Conservation (phyloP, 2,329 filamentous ascomycete genomes). For the Dendryphion nanum region DNA sequence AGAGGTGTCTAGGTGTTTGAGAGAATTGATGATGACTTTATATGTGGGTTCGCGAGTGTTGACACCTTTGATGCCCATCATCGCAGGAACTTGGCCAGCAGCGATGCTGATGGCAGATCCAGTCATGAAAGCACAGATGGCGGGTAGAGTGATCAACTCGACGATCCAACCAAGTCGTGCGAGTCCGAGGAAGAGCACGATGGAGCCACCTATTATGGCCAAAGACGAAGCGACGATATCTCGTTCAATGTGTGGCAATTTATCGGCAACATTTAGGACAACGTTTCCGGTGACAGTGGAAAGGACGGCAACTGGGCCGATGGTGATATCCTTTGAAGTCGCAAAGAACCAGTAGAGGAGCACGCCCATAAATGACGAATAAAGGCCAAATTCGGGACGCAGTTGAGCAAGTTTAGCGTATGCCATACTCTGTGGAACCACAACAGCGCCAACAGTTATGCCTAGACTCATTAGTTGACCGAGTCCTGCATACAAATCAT, state of each 20-base stretch:
- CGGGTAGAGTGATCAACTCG: conserved; percentile 87
- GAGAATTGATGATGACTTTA: conserved; percentile 76
- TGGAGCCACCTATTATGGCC: conserved; percentile 73
- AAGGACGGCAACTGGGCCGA: conserved; percentile 92
- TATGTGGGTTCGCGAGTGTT: conserved; percentile 78
- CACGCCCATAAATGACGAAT: conserved; percentile 96
- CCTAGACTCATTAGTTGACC: conserved; percentile 41
- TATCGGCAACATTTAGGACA: conserved; percentile 60
- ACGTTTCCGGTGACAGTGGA: conserved; percentile 86
- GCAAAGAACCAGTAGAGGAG: conserved; percentile 97
- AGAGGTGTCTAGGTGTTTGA: conserved; percentile 65
- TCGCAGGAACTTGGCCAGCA: conserved; percentile 73
- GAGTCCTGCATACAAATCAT: background rate
- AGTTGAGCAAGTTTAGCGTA: conserved; percentile 83
- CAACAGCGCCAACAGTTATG: conserved; percentile 72
- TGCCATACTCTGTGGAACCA: conserved; percentile 94
- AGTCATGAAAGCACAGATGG: conserved; percentile 96
- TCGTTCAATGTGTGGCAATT: conserved; percentile 38
- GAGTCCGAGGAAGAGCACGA: conserved; percentile 79
- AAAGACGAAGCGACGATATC: conserved; percentile 58
- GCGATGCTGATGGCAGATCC: conserved; percentile 90
- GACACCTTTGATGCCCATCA: conserved; percentile 78
- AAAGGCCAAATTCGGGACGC: conserved; percentile 77
- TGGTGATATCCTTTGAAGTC: conserved; percentile 97
- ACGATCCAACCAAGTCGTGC: conserved; percentile 86